A percentile compares a stretch with the other conserved stretches of the same genome.
These are phyloP conservation scores for Funneliformis mosseae DNA, from an alignment of 192 early-diverging fungal genomes.

Conservation along the genomic window DNA sequence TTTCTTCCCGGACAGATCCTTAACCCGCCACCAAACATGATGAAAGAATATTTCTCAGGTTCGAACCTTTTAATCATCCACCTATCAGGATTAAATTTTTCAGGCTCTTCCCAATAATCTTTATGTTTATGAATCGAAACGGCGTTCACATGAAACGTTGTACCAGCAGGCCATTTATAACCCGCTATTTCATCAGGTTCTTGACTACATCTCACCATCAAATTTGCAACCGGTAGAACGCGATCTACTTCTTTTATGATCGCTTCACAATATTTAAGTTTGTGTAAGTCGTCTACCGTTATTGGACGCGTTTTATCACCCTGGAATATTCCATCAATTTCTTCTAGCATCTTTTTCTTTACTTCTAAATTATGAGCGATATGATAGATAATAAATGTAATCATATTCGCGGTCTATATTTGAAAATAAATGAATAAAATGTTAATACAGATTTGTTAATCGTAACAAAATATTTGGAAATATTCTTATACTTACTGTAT, in stretches of 20 bases:
- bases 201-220: neutral
- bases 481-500: no score
- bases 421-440: no score
- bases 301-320: neutral
- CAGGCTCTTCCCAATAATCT: neutral
- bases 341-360: neutral
- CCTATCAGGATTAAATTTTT: slow-evolving; percentile 1
- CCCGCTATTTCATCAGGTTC: slow-evolving; percentile 7
- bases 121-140: neutral
- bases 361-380: neutral
- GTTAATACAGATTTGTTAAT: no score
- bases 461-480: neutral
- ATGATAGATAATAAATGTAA: slow-evolving; percentile 12
- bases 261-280: slow-evolving; percentile 19
- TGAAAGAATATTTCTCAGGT: neutral
- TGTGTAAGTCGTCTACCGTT: neutral
- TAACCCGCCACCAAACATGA: slow-evolving; percentile 10
- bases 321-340: neutral
- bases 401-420: neutral
- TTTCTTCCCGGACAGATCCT: slow-evolving; percentile 21
- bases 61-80: neutral
- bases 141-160: neutral
- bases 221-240: neutral
- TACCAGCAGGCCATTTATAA: neutral
- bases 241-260: slow-evolving; percentile 8